These are phyloP conservation scores for Prunus padus DNA, from an alignment of 306 rosid genomes.

Conservation along the genomic window DNA sequence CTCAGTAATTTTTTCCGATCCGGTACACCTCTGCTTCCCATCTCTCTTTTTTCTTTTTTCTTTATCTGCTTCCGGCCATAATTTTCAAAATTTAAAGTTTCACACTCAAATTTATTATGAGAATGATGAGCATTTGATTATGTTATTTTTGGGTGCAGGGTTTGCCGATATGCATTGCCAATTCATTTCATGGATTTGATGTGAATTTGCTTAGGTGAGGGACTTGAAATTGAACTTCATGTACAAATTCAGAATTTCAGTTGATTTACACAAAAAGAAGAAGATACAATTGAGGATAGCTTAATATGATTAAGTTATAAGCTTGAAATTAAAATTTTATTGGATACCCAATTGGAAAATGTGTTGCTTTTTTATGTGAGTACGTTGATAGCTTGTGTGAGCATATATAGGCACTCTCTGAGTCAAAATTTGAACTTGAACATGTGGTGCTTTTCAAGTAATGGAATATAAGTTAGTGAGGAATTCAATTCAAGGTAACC, in stretches of 20 bases:
- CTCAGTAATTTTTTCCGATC: slow-evolving; percentile 35
- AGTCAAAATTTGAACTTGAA: neutral
- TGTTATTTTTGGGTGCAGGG: neutral
- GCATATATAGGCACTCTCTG: slow-evolving; percentile 2
- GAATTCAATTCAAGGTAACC: neutral
- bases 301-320: neutral
- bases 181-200: slow-evolving; percentile 12
- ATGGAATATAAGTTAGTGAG: neutral
- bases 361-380: neutral
- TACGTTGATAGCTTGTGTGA: neutral
- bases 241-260: slow-evolving; percentile 3
- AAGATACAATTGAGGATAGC: neutral
- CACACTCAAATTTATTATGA: neutral
- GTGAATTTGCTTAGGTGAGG: slow-evolving; percentile 18
- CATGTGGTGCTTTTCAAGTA: neutral
- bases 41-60: slow-evolving; percentile 7
- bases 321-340: neutral
- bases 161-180: slow-evolving; percentile 12
- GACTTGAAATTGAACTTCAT: neutral
- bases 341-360: neutral
- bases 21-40: slow-evolving; percentile 33
- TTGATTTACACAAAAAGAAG: neutral
- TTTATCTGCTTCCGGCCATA: neutral
- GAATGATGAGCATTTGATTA: neutral
- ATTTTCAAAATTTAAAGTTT: neutral